Evolutionary conservation across 257 asterid genomes (phyloP).

Genomic region (Solanum bulbocastanum): DNA sequence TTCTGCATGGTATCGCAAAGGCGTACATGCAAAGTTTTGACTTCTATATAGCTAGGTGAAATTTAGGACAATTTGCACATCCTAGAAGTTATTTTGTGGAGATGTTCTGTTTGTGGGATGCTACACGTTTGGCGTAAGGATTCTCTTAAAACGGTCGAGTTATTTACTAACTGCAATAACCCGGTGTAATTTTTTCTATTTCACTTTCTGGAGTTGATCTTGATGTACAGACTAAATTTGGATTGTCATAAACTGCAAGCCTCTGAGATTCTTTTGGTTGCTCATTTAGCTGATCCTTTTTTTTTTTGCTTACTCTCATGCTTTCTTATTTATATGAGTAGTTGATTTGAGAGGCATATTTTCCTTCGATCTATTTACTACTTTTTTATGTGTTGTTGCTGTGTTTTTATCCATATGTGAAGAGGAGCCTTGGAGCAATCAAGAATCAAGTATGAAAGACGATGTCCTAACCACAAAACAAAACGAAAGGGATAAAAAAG

Average conservation of each 20-base stretch:
- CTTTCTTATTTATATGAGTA: not conserved
- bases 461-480: not conserved
- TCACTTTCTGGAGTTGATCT: not conserved
- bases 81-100: not conserved
- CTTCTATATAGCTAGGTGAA: conserved; percentile 29
- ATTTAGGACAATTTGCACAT: not conserved
- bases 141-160: not conserved
- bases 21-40: conserved; percentile 34
- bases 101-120: not conserved
- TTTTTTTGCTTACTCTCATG: not conserved
- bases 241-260: not conserved
- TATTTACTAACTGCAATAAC: not conserved
- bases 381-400: not conserved
- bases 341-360: not conserved
- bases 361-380: not conserved
- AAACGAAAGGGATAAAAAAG: not conserved
- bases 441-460: not conserved
- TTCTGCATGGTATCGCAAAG: conserved; percentile 35
- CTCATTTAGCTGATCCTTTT: not conserved
- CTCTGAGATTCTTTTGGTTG: not conserved
- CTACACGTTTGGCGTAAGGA: not conserved
- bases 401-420: not conserved
- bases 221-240: not conserved
- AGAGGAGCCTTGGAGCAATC: not conserved
- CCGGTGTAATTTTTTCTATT: not conserved